Evolutionary conservation across 2,329 filamentous ascomycete species (phyloP).

Genomic region (Stagonosporopsis vannaccii): DNA sequence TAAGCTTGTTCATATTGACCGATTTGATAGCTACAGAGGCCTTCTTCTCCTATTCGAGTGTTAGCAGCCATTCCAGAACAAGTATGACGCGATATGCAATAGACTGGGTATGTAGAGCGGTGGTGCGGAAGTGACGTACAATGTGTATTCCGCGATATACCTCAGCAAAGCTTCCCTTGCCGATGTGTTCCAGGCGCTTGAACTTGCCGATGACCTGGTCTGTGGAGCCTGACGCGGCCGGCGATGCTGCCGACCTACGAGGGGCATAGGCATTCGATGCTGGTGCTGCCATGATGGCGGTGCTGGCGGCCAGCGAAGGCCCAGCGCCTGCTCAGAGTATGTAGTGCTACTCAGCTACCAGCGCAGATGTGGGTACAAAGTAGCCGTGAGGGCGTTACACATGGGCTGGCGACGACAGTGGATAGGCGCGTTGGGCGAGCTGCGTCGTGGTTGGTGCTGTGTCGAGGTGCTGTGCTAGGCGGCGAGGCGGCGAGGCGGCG

Average conservation of each 20-base stretch:
- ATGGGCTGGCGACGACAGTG: slow-evolving; percentile 37
- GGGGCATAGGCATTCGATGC: slow-evolving; percentile 39
- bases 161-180: slow-evolving; percentile 96
- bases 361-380: slow-evolving; percentile 48
- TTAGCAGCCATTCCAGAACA: not conserved
- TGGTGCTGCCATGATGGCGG: slow-evolving; percentile 48
- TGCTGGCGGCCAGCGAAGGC: slow-evolving; percentile 40
- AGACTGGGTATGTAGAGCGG: not conserved
- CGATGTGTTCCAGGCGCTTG: slow-evolving; percentile 85
- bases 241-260: slow-evolving; percentile 48
- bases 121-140: slow-evolving; percentile 60
- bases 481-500: slow-evolving; percentile 1
- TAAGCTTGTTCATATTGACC: slow-evolving; percentile 87
- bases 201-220: slow-evolving; percentile 73
- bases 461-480: slow-evolving; percentile 14
- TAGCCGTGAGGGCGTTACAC: slow-evolving; percentile 48
- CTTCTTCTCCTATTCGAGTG: slow-evolving; percentile 68
- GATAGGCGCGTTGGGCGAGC: slow-evolving; percentile 5
- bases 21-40: slow-evolving; percentile 95
- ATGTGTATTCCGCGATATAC: slow-evolving; percentile 89
- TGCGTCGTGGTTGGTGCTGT: slow-evolving; percentile 14
- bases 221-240: slow-evolving; percentile 42
- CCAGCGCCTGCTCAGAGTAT: slow-evolving; percentile 18
- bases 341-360: slow-evolving; percentile 40
- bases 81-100: not conserved